Conservation (phyloP, 2,329 filamentous ascomycete species). For the Trichoderma koningii region DNA sequence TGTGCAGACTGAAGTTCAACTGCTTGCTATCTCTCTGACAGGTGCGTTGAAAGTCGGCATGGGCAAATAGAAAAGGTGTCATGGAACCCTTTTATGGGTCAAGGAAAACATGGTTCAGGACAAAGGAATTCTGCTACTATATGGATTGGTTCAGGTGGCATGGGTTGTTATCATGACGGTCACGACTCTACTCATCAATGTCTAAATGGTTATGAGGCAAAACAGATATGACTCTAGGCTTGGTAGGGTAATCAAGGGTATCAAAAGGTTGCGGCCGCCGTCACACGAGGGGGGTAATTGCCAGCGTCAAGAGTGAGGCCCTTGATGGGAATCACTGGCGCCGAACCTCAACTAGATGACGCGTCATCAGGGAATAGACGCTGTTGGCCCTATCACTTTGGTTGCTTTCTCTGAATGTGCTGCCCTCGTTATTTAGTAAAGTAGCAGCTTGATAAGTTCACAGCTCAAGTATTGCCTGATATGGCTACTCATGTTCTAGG, state of each 20-base stretch:
- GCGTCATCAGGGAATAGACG: not conserved
- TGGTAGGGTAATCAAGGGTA: conserved; percentile 18
- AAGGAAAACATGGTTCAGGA: not conserved
- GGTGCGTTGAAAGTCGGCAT: not conserved
- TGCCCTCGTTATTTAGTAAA: too few relatives aligned
- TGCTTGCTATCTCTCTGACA: conserved; percentile 13
- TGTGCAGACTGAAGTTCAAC: conserved; percentile 11
- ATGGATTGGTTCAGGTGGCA: conserved; percentile 5
- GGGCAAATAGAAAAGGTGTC: not conserved
- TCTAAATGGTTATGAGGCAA: conserved; percentile 23
- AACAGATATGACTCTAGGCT: conserved; percentile 24
- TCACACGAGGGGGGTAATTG: not conserved
- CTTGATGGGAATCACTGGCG: too few relatives aligned
- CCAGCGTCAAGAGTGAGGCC: too few relatives aligned
- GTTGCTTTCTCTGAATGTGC: too few relatives aligned
- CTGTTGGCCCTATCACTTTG: not conserved
- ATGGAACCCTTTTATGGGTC: not conserved
- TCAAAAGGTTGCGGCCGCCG: not conserved
- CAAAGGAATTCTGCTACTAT: not conserved
- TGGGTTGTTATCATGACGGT: conserved; percentile 26
- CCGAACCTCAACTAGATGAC: too few relatives aligned
- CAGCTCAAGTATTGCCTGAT: too few relatives aligned
- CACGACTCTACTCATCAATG: conserved; percentile 20
- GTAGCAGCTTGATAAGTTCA: too few relatives aligned
- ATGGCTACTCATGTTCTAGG: too few relatives aligned